phyloP scores from a whole-genome alignment of 2,329 filamentous ascomycete species.

The Colletotrichum ledebouriae region DNA sequence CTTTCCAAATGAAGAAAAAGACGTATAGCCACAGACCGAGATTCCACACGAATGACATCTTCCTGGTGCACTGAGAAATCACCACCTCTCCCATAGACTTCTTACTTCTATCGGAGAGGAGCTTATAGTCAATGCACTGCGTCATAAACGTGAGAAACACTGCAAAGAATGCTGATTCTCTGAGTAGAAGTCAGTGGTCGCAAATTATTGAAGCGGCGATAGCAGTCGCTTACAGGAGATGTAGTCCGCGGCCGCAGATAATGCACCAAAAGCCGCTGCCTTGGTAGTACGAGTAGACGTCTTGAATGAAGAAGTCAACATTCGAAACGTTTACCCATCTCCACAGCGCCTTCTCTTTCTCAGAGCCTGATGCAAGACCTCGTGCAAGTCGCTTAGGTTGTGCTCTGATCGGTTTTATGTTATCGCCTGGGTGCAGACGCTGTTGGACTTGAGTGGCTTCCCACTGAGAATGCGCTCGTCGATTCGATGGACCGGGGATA shows the following conservation, averaged over 20 bases:
- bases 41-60: slow-evolving; percentile 83
- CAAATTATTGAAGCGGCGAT: not conserved
- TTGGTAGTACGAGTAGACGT: slow-evolving; percentile 88
- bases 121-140: slow-evolving; percentile 86
- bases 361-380: slow-evolving; percentile 51
- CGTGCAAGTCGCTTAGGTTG: slow-evolving; percentile 49
- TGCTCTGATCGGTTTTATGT: slow-evolving; percentile 43
- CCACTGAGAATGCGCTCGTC: slow-evolving; percentile 65
- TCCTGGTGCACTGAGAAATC: slow-evolving; percentile 80
- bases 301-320: slow-evolving; percentile 86
- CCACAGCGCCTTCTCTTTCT: slow-evolving; percentile 86
- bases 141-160: slow-evolving; percentile 85
- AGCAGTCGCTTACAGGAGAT: slow-evolving; percentile 73
- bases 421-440: slow-evolving; percentile 59
- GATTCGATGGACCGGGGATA: slow-evolving; percentile 58
- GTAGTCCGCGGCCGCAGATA: slow-evolving; percentile 77
- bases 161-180: slow-evolving; percentile 85
- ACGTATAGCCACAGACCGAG: slow-evolving; percentile 86
- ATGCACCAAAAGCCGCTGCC: slow-evolving; percentile 90
- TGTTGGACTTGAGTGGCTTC: slow-evolving; percentile 67
- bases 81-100: slow-evolving; percentile 65
- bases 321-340: slow-evolving; percentile 93
- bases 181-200: slow-evolving; percentile 50
- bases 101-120: slow-evolving; percentile 72
- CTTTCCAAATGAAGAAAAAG: slow-evolving; percentile 87